phyloP scores from a whole-genome alignment of 2,329 filamentous ascomycete genomes.

The Penicillium sp. region DNA sequence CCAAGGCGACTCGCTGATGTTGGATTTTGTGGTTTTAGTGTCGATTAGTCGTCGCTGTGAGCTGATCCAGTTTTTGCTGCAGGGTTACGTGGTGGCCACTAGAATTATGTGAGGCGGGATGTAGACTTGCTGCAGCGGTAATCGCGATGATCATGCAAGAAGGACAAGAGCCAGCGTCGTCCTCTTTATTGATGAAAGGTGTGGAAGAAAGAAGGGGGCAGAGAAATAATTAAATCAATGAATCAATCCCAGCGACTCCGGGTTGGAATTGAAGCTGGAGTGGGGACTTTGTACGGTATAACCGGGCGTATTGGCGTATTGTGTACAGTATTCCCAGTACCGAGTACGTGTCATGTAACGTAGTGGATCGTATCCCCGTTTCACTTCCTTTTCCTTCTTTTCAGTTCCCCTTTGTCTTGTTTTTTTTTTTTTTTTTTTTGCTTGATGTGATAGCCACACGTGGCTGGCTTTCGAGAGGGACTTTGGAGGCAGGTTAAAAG shows the following conservation, averaged over 20 bases:
- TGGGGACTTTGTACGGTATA: slow-evolving; percentile 16
- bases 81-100: slow-evolving; percentile 37
- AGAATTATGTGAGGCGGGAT: slow-evolving; percentile 25
- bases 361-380: neutral
- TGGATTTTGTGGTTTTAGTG: slow-evolving; percentile 25
- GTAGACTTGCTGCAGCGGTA: slow-evolving; percentile 20
- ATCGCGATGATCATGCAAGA: slow-evolving; percentile 27
- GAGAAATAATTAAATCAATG: slow-evolving; percentile 25
- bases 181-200: slow-evolving; percentile 7
- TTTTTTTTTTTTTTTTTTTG: too few relatives aligned
- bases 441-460: neutral
- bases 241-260: slow-evolving; percentile 23
- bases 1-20: slow-evolving; percentile 25
- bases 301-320: neutral
- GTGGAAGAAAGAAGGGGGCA: slow-evolving; percentile 5
- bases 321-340: neutral
- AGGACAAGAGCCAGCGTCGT: slow-evolving; percentile 23
- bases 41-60: slow-evolving; percentile 23
- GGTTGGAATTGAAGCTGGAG: slow-evolving; percentile 25
- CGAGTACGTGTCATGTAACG: slow-evolving; percentile 3
- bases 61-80: slow-evolving; percentile 30
- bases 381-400: neutral
- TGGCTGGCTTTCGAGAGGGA: neutral
- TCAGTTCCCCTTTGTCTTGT: neutral
- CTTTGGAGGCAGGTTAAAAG: neutral